Base-by-base conservation (phyloP, 345 rosid species). In the Sonneratia alba region DNA sequence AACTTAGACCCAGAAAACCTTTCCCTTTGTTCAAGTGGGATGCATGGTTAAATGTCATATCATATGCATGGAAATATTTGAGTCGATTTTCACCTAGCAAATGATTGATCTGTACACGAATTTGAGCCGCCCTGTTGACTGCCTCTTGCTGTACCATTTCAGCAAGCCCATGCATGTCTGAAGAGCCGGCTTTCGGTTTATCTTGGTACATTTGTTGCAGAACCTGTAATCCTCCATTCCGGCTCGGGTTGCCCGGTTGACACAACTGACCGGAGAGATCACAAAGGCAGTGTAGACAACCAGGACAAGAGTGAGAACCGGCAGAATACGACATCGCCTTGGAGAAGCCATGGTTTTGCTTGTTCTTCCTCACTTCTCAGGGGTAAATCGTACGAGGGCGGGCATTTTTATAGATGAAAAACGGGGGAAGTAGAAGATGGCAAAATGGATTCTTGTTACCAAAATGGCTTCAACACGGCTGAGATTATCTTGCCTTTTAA, bases 171-270 rank as follows among this genome's bases (percentile, higher is more conserved):
- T 0, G 61, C 69, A 63, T 47, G 24, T 64, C 57, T 22, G 45
- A 14, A 5, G 32, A n/a, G 19, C 27, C 47, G 21, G 43, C 32
- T 0, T 47, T 45, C 21, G 47, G 49, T 16, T 72, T n/a, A 37
- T 65, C 32, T 13, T n/a, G 3, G 74, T 62, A 72, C 55, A 49
- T 3, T 34, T 43, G 24, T 72, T 34, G 61, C 74, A 72, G 45
- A 72, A 63, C 2, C 40, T 42, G 32, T 73, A 51, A 27, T 73
- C 76, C 40, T 73, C 70, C 12, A 42, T 73, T 21, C 8, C 61
- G 48, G n/a, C 21, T 56, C 49, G 75, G 5, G 70, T 73, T 32
- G 36, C 22, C n/a, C 38, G 22, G 40, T 40, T 27, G 3, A 24
- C 38, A 6, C 34, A 11, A 10, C 3, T 7, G 64, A 57, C 64